Conservation (phyloP, 2,329 filamentous ascomycete species). For the Hirsutella rhossiliensis region DNA sequence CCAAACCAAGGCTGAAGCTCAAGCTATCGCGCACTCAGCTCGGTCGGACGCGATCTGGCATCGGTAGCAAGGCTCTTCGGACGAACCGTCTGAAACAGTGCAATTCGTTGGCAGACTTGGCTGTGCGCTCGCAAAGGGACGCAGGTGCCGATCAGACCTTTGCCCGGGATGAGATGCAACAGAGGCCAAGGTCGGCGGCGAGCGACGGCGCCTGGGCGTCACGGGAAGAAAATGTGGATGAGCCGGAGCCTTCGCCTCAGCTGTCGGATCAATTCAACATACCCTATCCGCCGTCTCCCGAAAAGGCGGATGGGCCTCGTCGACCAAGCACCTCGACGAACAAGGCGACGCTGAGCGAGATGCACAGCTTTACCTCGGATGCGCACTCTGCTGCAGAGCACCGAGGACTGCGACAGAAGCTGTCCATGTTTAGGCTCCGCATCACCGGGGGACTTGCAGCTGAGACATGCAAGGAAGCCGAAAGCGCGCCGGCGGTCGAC, state of each 20-base stretch:
- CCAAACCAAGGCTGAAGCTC: slow-evolving; percentile 19
- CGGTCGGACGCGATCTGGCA: slow-evolving; percentile 6
- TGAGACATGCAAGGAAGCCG: slow-evolving; percentile 5
- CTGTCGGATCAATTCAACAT: slow-evolving; percentile 23
- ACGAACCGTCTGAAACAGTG: slow-evolving; percentile 17
- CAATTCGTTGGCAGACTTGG: slow-evolving; percentile 19
- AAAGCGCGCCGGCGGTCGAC: slow-evolving; percentile 2
- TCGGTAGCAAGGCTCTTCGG: slow-evolving; percentile 7
- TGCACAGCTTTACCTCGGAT: slow-evolving; percentile 4
- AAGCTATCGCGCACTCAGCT: slow-evolving; percentile 19
- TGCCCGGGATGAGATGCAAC: not conserved
- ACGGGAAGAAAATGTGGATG: slow-evolving; percentile 3
- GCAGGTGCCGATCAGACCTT: not conserved
- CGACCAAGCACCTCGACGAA: slow-evolving; percentile 4
- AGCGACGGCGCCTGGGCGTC: slow-evolving; percentile 2
- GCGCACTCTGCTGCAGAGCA: not conserved
- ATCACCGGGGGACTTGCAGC: slow-evolving; percentile 6
- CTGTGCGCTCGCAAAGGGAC: slow-evolving; percentile 8
- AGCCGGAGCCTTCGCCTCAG: slow-evolving; percentile 7
- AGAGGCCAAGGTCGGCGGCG: not conserved
- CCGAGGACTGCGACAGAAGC: slow-evolving; percentile 14
- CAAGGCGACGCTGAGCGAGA: slow-evolving; percentile 5
- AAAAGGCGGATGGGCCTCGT: slow-evolving; percentile 4
- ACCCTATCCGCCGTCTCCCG: slow-evolving; percentile 15
- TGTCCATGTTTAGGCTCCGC: slow-evolving; percentile 17